phyloP scores from a whole-genome alignment of 2,329 filamentous ascomycete species.

The Setomelanomma holmii region DNA sequence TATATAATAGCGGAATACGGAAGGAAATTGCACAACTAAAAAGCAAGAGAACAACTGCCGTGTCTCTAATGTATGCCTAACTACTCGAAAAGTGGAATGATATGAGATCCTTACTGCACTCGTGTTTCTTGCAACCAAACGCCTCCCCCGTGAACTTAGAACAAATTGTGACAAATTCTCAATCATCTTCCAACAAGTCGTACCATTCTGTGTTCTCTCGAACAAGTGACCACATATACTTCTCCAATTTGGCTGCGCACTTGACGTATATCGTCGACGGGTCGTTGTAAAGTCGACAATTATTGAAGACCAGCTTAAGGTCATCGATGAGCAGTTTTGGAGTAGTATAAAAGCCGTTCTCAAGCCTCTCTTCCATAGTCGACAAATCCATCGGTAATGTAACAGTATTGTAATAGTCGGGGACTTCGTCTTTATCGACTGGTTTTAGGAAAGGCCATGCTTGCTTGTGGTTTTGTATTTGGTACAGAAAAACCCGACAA shows the following conservation, averaged over 20 bases:
- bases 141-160: no score
- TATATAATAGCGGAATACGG: no score
- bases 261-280: constrained; percentile 95
- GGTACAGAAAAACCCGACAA: constrained; percentile 88
- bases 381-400: constrained; percentile 95
- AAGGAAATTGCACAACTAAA: no score
- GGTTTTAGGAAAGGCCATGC: constrained; percentile 95
- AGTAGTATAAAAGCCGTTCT: constrained; percentile 87
- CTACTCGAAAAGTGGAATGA: no score
- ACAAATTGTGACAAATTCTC: no score
- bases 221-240: constrained; percentile 95
- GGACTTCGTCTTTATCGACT: constrained; percentile 93
- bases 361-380: constrained; percentile 95
- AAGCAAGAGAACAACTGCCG: no score
- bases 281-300: constrained; percentile 95
- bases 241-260: constrained; percentile 89
- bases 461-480: constrained; percentile 90
- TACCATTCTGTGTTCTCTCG: constrained; percentile 92
- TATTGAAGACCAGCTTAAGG: constrained; percentile 87
- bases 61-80: no score
- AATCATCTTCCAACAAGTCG: no score
- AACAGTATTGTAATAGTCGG: constrained; percentile 99
- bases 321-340: constrained; percentile 94
- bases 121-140: no score
- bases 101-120: no score